Conservation (phyloP, 176 grass and related monocot genomes). For the Coix lacrymajobi region DNA sequence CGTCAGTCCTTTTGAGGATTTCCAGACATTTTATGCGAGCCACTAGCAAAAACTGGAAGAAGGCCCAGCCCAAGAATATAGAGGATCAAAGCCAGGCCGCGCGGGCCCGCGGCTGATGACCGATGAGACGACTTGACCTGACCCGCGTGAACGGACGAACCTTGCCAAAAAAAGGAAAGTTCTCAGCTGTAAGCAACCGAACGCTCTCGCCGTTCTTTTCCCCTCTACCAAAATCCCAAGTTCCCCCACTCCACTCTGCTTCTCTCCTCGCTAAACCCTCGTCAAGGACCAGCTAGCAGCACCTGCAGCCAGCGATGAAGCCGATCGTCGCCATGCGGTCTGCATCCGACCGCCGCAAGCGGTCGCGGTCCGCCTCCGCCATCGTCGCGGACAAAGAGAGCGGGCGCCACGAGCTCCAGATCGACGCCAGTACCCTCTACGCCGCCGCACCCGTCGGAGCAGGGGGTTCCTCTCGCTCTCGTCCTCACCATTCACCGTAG, state of each 20-base stretch:
- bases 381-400: background rate
- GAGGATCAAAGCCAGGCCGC: background rate
- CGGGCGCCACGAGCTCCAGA: background rate
- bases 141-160: background rate
- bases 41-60: background rate
- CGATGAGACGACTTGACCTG: background rate
- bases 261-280: background rate
- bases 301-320: background rate
- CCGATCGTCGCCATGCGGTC: background rate
- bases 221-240: background rate
- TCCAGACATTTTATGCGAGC: background rate
- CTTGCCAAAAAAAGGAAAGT: background rate
- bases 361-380: background rate
- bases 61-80: background rate
- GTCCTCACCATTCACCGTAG: slow-evolving; percentile 3
- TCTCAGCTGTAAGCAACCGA: background rate
- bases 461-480: background rate
- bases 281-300: background rate
- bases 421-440: background rate
- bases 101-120: background rate
- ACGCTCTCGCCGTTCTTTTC: background rate
- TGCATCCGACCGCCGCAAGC: background rate
- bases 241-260: background rate
- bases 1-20: too few relatives aligned
- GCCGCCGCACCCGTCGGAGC: background rate